Base-by-base conservation (phyloP, 2,329 filamentous ascomycete species). In the Stachybotrys elegans region DNA sequence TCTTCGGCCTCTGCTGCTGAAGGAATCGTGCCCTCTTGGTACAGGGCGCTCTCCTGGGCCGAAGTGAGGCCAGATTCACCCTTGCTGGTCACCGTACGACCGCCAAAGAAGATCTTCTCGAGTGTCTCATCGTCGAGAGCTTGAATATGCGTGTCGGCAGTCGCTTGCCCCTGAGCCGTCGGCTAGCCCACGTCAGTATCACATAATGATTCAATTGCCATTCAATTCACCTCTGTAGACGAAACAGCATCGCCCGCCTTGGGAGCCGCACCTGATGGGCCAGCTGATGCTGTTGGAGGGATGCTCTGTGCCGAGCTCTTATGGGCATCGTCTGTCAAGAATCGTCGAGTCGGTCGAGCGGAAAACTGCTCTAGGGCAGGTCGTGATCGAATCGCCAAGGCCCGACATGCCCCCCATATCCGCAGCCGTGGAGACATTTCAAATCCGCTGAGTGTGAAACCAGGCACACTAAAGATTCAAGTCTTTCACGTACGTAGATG, bases 41-140 rank as follows among this genome's bases (percentile, higher is more conserved):
- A 71, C 14, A 76, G 58, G 5, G 67, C 62, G 34, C 67, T 59
- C 47, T 70, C 65, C 56, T 75, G 72, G 8, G 66, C 70, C 14
- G 58, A 52, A 40, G 66, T 71, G 51, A 72, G 53, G 7, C 61
- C 65, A 20, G 60, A 62, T 20, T 65, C 52, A 4, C 47, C 38
- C 13, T 56, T 45, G 41, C 58, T 63, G 21, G 56, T 57, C 8
- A 52, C 51, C 14, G 51, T 51, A 23, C 62, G 59, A 6, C 65
- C 63, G 35, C 66, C 65, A 40, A 60, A 67, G 23, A 67, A 53
- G 17, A 68, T 53, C 42, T 66, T 52, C 42, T 67, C 63, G 21
- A 68, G 57, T 11, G 57, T 55, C 34, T 60, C 60, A 53, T 68
- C 65, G 46, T 66, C 62, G 8, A 69, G 45, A 12, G 50, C 36